Evolutionary conservation across 2,329 filamentous ascomycete species (phyloP).

Genomic region (Albophoma yamanashiensis): DNA sequence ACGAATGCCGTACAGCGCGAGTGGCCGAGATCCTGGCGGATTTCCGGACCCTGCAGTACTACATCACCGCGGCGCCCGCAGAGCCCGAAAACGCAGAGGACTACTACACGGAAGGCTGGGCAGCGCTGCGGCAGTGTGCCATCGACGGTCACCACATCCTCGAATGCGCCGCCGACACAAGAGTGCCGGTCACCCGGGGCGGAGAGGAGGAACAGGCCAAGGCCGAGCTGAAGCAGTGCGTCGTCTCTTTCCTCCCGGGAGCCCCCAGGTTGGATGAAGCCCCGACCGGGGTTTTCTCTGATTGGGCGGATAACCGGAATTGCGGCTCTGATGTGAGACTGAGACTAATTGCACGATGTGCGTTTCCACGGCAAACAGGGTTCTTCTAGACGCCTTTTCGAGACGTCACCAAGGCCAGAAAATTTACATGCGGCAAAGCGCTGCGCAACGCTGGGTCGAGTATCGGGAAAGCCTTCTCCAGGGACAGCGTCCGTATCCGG

Average conservation of each 20-base stretch:
- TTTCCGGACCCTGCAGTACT: constrained; percentile 51
- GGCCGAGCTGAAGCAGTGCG: constrained; percentile 52
- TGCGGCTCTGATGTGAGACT: neutral
- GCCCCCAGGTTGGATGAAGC: neutral
- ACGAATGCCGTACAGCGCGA: constrained; percentile 46
- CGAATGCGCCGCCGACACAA: constrained; percentile 52
- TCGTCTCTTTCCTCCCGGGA: constrained; percentile 2
- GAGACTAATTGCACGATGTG: neutral
- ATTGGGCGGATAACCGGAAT: neutral
- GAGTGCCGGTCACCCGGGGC: constrained; percentile 40
- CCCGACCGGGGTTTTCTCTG: neutral
- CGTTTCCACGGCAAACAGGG: constrained; percentile 21
- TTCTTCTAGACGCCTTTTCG: constrained; percentile 49
- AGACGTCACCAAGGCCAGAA: constrained; percentile 54
- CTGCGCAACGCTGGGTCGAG: constrained; percentile 49
- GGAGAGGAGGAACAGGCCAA: constrained; percentile 49
- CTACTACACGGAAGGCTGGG: constrained; percentile 55
- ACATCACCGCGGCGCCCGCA: constrained; percentile 45
- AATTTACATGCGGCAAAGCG: constrained; percentile 51
- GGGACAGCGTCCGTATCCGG: constrained; percentile 35
- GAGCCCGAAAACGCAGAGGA: constrained; percentile 46
- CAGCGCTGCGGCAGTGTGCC: constrained; percentile 49
- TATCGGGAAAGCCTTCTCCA: constrained; percentile 42
- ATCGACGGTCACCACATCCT: constrained; percentile 55
- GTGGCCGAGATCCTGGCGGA: constrained; percentile 53